Evolutionary conservation across 352 stramenopile genomes (phyloP), one percentile per base, ranked within the genome.

Genomic region (Phytophthora tentaculata): DNA sequence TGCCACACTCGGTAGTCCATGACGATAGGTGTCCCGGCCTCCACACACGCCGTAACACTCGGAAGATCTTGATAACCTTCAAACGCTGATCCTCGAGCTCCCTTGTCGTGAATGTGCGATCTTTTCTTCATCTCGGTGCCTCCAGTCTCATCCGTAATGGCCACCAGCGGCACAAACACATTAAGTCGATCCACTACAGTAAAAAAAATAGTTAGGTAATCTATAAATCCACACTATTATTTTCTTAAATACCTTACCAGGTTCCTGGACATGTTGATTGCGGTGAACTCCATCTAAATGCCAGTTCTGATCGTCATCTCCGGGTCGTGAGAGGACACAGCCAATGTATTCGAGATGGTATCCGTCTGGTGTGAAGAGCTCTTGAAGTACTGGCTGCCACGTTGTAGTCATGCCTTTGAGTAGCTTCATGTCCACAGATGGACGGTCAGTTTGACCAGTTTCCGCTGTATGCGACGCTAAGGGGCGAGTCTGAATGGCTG

Each of bases 1-100:
- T 94, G 85, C 85, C 85, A 94, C 19, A 92, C 79, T 22, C 85
- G 80, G 43, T 94, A 94, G 77, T 94, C 85, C 85, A 93, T 94
- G 52, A 86, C 39, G 1, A 92, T 47, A 0, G 84, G 81, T 26
- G 80, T 92, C 6, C 84, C 84, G 1, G 81, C 83, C 20, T 69
- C 44, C n/a, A 90, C 79, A 43, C 63, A 73, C 12, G 80, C 69
- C n/a, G 71, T 86, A 37, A 88, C 72, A 66, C 83, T 90, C 17
- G 75, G 63, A 9, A 91, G 52, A 45, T 87, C 66, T 16, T 51
- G 58, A 61, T 91, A 91, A 23, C 68, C 71, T 45, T 81, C 66
- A 49, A 94, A 92, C 8, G 74, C 51, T 17, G 76, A 56, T n/a
- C 69, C 75, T 20, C 63, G 49, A 19, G 44, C 51, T 29, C 74